Conservation (phyloP, 148 eudicot species). For the Suaeda aralocaspica region DNA sequence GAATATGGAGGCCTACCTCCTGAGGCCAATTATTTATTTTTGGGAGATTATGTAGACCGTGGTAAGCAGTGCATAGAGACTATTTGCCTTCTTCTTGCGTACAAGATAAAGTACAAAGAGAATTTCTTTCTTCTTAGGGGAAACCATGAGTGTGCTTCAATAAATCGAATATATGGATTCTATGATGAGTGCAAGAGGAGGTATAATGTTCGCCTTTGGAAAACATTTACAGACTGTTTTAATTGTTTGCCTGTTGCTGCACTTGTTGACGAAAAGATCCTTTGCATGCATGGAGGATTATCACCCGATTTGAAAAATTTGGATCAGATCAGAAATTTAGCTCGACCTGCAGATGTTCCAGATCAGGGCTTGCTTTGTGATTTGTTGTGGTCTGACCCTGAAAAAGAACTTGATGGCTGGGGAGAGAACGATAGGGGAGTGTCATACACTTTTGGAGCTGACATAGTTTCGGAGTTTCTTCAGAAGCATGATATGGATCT, state of each 20-base stretch:
- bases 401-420: conserved; percentile 74
- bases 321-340: conserved; percentile 65
- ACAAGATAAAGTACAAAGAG: conserved; percentile 79
- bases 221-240: conserved; percentile 67
- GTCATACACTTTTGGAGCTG: conserved; percentile 69
- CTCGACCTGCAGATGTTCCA: conserved; percentile 77
- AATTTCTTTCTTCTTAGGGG: conserved; percentile 83
- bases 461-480: conserved; percentile 60
- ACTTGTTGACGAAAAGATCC: conserved; percentile 70
- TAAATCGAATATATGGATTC: conserved; percentile 78
- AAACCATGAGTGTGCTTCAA: conserved; percentile 80
- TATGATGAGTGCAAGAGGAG: conserved; percentile 84
- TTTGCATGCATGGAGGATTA: conserved; percentile 85
- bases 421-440: conserved; percentile 85
- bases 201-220: conserved; percentile 76
- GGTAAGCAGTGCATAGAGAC: conserved; percentile 85
- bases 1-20: conserved; percentile 85
- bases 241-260: conserved; percentile 83
- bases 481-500: conserved; percentile 72
- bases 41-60: conserved; percentile 84
- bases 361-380: conserved; percentile 78
- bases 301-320: conserved; percentile 62
- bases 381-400: conserved; percentile 75
- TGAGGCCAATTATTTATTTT: conserved; percentile 64
- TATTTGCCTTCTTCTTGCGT: conserved; percentile 75